Percentiles rank a stretch among this genome's conserved stretches.
phyloP scores from a whole-genome alignment of 176 grass and related monocot species.

The Carex parvula region DNA sequence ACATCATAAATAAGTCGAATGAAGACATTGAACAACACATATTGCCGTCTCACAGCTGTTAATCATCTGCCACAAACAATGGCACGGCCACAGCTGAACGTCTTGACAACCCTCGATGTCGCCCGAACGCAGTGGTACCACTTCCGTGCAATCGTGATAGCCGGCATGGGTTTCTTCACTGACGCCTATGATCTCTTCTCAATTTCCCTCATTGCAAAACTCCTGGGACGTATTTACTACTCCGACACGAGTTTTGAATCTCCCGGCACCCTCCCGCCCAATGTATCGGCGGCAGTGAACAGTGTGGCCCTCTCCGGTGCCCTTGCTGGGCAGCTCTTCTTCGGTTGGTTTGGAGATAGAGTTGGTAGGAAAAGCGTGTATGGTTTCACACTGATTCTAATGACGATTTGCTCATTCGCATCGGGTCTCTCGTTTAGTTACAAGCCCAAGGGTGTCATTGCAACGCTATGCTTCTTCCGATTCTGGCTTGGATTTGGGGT shows the following conservation, averaged over 20 bases:
- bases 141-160: constrained; percentile 55
- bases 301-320: constrained; percentile 50
- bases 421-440: constrained; percentile 40
- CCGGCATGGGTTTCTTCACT: constrained; percentile 73
- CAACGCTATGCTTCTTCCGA: constrained; percentile 58
- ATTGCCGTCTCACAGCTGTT: neutral
- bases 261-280: constrained; percentile 51
- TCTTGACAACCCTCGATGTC: constrained; percentile 26
- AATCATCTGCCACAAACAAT: constrained; percentile 14
- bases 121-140: constrained; percentile 64
- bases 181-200: constrained; percentile 67
- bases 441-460: constrained; percentile 31
- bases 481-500: constrained; percentile 72
- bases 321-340: constrained; percentile 54
- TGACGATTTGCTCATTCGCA: constrained; percentile 43
- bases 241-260: constrained; percentile 8
- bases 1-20: neutral
- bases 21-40: neutral
- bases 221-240: constrained; percentile 67
- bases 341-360: constrained; percentile 55
- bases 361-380: constrained; percentile 52
- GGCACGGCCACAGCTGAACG: constrained; percentile 23
- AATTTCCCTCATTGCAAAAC: constrained; percentile 54
- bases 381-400: constrained; percentile 50
- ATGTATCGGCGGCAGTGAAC: constrained; percentile 40